A percentile compares a stretch with the other conserved stretches of the same genome.
Conservation (phyloP, 2,329 filamentous ascomycete genomes). For the Phialophora chinensis region DNA sequence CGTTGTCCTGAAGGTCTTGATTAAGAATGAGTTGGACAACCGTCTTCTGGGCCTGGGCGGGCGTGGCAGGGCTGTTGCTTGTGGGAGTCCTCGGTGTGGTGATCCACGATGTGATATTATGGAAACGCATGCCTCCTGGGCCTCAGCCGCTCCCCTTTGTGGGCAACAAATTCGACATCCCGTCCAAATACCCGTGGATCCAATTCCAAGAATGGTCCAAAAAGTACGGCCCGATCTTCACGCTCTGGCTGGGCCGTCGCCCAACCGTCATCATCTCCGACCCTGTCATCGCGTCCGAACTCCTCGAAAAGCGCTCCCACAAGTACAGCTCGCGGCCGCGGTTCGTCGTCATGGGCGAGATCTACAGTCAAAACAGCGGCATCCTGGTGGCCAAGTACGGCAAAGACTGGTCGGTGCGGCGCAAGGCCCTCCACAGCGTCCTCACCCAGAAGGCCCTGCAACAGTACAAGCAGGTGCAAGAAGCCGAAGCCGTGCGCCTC, state of each 20-base stretch:
- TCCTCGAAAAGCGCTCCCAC: constrained; percentile 48
- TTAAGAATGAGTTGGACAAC: constrained; percentile 27
- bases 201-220: constrained; percentile 46
- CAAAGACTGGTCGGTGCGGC: constrained; percentile 44
- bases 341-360: constrained; percentile 40
- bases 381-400: constrained; percentile 58
- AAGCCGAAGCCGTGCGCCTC: constrained; percentile 43
- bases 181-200: constrained; percentile 41
- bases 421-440: constrained; percentile 50
- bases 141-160: constrained; percentile 43
- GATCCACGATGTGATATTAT: constrained; percentile 35
- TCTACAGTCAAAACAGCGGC: constrained; percentile 36
- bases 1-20: not conserved
- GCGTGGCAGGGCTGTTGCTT: constrained; percentile 24
- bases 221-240: constrained; percentile 46
- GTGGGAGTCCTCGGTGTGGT: constrained; percentile 26
- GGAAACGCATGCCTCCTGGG: constrained; percentile 40
- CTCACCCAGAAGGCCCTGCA: constrained; percentile 50
- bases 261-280: constrained; percentile 46
- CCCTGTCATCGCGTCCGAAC: constrained; percentile 44
- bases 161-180: constrained; percentile 43
- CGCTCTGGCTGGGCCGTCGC: constrained; percentile 35
- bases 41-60: constrained; percentile 29
- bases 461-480: constrained; percentile 45
- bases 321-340: constrained; percentile 49